phyloP scores from a whole-genome alignment of 2,329 filamentous ascomycete genomes.

The Alternaria postmessia region DNA sequence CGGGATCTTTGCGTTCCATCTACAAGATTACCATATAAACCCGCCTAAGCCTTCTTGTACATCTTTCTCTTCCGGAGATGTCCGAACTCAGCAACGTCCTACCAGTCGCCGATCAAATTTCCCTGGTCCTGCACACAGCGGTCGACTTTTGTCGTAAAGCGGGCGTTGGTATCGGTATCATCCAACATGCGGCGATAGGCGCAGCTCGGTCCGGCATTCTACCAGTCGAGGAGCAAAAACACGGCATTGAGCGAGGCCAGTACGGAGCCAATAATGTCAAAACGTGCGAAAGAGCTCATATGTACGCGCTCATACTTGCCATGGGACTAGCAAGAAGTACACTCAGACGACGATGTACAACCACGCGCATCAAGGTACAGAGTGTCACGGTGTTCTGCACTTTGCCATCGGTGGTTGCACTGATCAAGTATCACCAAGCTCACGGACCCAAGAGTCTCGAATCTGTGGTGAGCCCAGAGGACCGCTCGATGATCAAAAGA shows the following conservation, averaged over 20 bases:
- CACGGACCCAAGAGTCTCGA: constrained; percentile 16
- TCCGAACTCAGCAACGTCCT: neutral
- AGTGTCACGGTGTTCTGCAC: constrained; percentile 17
- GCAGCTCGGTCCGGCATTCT: constrained; percentile 10
- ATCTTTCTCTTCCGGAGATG: neutral
- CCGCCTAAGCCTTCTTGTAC: neutral
- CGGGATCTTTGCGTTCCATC: neutral
- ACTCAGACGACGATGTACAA: constrained; percentile 15
- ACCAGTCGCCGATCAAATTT: neutral
- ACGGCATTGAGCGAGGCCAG: constrained; percentile 14
- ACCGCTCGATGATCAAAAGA: constrained; percentile 20
- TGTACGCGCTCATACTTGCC: constrained; percentile 20
- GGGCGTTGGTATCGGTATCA: constrained; percentile 22
- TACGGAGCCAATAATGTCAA: constrained; percentile 16
- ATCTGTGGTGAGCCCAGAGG: constrained; percentile 14
- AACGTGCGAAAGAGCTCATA: constrained; percentile 20
- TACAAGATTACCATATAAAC: neutral
- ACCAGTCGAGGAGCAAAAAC: constrained; percentile 13
- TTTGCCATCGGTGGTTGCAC: constrained; percentile 13
- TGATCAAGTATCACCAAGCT: constrained; percentile 14
- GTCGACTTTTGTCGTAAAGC: neutral
- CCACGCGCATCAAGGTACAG: constrained; percentile 6
- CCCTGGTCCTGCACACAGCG: neutral
- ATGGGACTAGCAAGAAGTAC: constrained; percentile 18
- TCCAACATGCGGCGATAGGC: constrained; percentile 15